Evolutionary conservation across 2,329 filamentous ascomycete genomes (phyloP).

Genomic region (Xylariaceae sp.): DNA sequence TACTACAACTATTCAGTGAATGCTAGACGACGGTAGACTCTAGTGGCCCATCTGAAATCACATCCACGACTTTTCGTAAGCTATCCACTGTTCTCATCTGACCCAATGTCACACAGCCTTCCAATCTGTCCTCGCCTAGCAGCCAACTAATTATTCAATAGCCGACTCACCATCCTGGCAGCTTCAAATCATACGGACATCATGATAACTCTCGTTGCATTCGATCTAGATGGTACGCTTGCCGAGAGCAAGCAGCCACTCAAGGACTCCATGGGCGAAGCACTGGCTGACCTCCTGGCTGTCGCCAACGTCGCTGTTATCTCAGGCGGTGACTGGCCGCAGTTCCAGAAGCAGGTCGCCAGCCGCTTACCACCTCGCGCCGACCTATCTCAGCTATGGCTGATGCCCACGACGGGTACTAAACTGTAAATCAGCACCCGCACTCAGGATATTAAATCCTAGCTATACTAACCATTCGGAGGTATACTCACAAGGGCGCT

Average conservation of each 20-base stretch:
- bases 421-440: slow-evolving; percentile 31
- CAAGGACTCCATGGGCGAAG: slow-evolving; percentile 28
- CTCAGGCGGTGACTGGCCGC: slow-evolving; percentile 37
- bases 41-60: no score
- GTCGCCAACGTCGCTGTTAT: slow-evolving; percentile 37
- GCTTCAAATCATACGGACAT: background rate
- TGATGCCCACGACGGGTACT: slow-evolving; percentile 38
- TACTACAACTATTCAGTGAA: no score
- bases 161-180: no score
- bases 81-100: no score
- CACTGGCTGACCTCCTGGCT: slow-evolving; percentile 29
- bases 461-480: no score
- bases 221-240: slow-evolving; percentile 34
- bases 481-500: slow-evolving; percentile 15
- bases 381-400: slow-evolving; percentile 34
- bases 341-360: slow-evolving; percentile 37
- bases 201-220: slow-evolving; percentile 32
- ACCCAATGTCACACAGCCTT: no score
- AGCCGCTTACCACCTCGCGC: slow-evolving; percentile 31
- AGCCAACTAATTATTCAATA: no score
- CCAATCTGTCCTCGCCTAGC: no score
- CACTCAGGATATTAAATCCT: no score
- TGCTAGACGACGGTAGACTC: no score
- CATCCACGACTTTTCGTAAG: no score
- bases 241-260: slow-evolving; percentile 32